Evolutionary conservation across 108 stramenopile genomes (phyloP).

Genomic region (Nitzschia sp.): DNA sequence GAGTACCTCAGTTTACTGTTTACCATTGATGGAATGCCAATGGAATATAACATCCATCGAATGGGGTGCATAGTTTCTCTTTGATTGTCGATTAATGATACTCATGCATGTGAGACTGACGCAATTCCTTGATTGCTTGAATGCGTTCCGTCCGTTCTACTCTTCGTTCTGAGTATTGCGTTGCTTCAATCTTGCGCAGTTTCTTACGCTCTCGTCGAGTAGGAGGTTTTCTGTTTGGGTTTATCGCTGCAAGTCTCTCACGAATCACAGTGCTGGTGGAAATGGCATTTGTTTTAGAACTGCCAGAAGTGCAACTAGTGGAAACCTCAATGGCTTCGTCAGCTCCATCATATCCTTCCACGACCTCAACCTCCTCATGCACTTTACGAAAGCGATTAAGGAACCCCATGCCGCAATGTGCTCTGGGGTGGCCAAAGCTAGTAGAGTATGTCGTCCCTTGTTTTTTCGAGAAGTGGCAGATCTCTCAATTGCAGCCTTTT

Average conservation of each 20-base stretch:
- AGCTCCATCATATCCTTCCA: background rate
- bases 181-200: background rate
- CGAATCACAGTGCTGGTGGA: background rate
- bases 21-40: too few relatives aligned
- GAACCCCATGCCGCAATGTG: background rate
- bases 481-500: too few relatives aligned
- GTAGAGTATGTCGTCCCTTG: background rate
- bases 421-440: too few relatives aligned
- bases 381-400: conserved; percentile 3
- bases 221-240: background rate
- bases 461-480: background rate
- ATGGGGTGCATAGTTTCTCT: too few relatives aligned
- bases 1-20: too few relatives aligned
- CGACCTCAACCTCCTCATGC: background rate
- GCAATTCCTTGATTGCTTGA: conserved; percentile 4
- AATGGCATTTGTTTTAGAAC: background rate
- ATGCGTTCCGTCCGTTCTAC: background rate
- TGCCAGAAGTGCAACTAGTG: background rate
- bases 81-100: background rate
- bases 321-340: too few relatives aligned
- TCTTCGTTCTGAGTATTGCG: background rate
- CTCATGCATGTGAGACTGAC: background rate
- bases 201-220: conserved; percentile 12
- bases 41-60: too few relatives aligned
- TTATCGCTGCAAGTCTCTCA: background rate